These are phyloP conservation scores for Taphrina populina DNA, from an alignment of 1,139 yeast species.

Conservation along the genomic window DNA sequence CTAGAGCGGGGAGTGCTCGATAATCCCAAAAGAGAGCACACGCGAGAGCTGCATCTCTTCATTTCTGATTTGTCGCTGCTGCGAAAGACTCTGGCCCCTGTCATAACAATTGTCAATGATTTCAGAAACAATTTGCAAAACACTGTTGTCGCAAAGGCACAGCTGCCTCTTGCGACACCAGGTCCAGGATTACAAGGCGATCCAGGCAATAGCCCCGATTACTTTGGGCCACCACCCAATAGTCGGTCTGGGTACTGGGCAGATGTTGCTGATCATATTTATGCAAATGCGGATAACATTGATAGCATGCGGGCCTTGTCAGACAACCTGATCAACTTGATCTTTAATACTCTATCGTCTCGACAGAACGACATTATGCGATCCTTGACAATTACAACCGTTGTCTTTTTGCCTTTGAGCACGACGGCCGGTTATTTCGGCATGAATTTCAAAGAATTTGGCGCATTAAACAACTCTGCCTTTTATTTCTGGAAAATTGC, in stretches of 20 bases:
- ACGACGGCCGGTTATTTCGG: constrained; percentile 52
- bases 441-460: constrained; percentile 57
- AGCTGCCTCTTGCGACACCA: constrained; percentile 9
- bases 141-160: constrained; percentile 10
- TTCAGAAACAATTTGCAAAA: constrained; percentile 8
- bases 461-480: constrained; percentile 50
- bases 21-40: constrained; percentile 53
- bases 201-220: neutral
- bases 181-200: neutral
- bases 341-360: constrained; percentile 56
- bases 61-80: constrained; percentile 54
- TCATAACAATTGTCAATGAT: constrained; percentile 49
- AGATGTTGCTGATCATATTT: constrained; percentile 58
- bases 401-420: constrained; percentile 4
- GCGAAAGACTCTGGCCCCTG: constrained; percentile 51
- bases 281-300: constrained; percentile 47
- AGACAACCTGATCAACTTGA: constrained; percentile 52
- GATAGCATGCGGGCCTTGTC: constrained; percentile 55
- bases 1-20: constrained; percentile 54
- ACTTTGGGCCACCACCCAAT: constrained; percentile 39
- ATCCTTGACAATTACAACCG: constrained; percentile 48
- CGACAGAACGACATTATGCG: constrained; percentile 56
- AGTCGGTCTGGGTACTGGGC: constrained; percentile 50
- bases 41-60: constrained; percentile 55
- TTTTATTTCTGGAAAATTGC: constrained; percentile 56